Evolutionary conservation across 805 yeast species (phyloP).

Genomic region (Candida ponderosae): DNA sequence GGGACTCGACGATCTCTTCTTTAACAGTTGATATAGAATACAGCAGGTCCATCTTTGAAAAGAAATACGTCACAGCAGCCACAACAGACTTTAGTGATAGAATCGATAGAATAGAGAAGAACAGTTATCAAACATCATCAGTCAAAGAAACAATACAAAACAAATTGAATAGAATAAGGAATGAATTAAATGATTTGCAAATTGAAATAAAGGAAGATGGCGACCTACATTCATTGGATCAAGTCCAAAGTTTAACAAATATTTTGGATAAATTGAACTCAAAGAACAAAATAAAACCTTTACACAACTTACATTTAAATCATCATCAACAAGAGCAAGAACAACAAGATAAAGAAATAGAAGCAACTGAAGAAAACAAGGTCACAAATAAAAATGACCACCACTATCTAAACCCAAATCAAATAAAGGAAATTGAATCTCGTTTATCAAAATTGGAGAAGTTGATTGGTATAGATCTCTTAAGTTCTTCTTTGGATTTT

Average conservation of each 20-base stretch:
- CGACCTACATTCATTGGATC: not conserved
- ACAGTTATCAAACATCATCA: conserved; percentile 25
- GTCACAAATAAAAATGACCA: not conserved
- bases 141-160: conserved; percentile 31
- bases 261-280: not conserved
- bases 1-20: conserved; percentile 19
- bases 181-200: conserved; percentile 29
- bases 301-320: conserved; percentile 3
- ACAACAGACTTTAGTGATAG: conserved; percentile 20
- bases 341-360: conserved; percentile 9
- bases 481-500: conserved; percentile 3
- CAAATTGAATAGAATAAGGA: conserved; percentile 28
- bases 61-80: conserved; percentile 17
- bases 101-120: conserved; percentile 23
- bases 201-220: conserved; percentile 24
- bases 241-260: not conserved
- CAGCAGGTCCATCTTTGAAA: conserved; percentile 20
- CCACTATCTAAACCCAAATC: not conserved
- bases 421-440: conserved; percentile 5
- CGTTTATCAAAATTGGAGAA: conserved; percentile 10
- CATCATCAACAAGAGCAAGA: conserved; percentile 10
- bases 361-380: conserved; percentile 6
- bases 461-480: conserved; percentile 9
- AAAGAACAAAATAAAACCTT: not conserved
- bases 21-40: conserved; percentile 7